A percentile compares a stretch with the other conserved stretches of the same genome.
Conservation (phyloP, 345 rosid genomes). For the Populus nigra region DNA sequence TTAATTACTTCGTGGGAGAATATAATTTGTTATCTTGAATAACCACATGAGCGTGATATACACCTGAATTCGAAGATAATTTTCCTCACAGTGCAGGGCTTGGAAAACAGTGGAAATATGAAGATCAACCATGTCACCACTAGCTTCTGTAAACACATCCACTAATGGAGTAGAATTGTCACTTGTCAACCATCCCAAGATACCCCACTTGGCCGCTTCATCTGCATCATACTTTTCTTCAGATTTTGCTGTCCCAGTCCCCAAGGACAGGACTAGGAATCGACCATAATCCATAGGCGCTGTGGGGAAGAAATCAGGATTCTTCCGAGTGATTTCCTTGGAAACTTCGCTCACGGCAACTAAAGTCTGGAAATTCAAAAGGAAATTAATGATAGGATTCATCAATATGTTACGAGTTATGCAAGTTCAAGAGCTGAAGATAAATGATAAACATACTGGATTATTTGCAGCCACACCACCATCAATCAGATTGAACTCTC, state of each 20-base stretch:
- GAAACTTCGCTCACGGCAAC: slow-evolving; percentile 56
- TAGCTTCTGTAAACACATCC: slow-evolving; percentile 33
- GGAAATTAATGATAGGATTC: no score
- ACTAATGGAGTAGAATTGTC: slow-evolving; percentile 50
- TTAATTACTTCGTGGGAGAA: neutral
- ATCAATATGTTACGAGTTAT: no score
- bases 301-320: slow-evolving; percentile 37
- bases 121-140: slow-evolving; percentile 53
- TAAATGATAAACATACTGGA: slow-evolving; percentile 29
- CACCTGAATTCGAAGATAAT: slow-evolving; percentile 54
- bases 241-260: slow-evolving; percentile 43
- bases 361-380: slow-evolving; percentile 24
- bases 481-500: slow-evolving; percentile 60
- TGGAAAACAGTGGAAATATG: slow-evolving; percentile 49
- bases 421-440: neutral
- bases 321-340: slow-evolving; percentile 38
- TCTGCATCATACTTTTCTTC: slow-evolving; percentile 43
- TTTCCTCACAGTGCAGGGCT: slow-evolving; percentile 44
- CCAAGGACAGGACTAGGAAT: slow-evolving; percentile 58
- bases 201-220: slow-evolving; percentile 57
- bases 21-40: no score
- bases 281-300: slow-evolving; percentile 47
- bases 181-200: slow-evolving; percentile 59
- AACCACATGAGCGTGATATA: neutral
- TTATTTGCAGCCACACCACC: slow-evolving; percentile 83